Evolutionary conservation across 2,329 filamentous ascomycete genomes (phyloP).

Genomic region (Canariomyces notabilis): DNA sequence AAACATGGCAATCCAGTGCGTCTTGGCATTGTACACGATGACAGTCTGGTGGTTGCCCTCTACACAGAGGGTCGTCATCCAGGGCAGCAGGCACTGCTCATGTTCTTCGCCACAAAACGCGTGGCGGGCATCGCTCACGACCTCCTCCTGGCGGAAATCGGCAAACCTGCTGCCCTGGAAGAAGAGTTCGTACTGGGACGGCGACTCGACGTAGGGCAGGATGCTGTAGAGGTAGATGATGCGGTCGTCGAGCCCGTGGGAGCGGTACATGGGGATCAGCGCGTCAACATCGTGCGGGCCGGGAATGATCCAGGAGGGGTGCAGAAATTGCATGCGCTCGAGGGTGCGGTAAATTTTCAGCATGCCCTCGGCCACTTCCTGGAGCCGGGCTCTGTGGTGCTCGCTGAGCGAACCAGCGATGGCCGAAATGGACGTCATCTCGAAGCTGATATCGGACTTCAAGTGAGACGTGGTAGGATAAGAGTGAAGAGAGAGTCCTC

Average conservation of each 20-base stretch:
- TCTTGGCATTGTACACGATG: conserved; percentile 27
- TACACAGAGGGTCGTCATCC: conserved; percentile 28
- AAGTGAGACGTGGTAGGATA: too few relatives aligned
- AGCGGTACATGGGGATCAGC: conserved; percentile 17
- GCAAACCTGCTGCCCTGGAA: conserved; percentile 19
- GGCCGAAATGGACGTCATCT: too few relatives aligned
- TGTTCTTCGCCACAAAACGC: conserved; percentile 18
- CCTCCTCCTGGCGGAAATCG: conserved; percentile 18
- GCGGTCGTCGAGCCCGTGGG: conserved; percentile 15
- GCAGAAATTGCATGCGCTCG: conserved; percentile 27
- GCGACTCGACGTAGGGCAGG: conserved; percentile 23
- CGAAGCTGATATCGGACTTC: too few relatives aligned
- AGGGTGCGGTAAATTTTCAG: conserved; percentile 29
- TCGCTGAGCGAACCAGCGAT: too few relatives aligned
- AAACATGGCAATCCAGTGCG: conserved; percentile 26
- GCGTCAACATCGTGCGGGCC: conserved; percentile 22
- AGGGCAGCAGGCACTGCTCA: conserved; percentile 26
- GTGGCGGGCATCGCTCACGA: conserved; percentile 18
- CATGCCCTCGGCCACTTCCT: conserved; percentile 27
- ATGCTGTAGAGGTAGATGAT: conserved; percentile 28
- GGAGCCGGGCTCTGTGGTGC: conserved; percentile 21
- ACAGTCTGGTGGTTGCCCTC: too few relatives aligned
- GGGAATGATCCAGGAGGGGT: conserved; percentile 17
- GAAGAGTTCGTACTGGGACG: conserved; percentile 13
- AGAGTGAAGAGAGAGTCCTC: too few relatives aligned